Evolutionary conservation across 73 alveolate species (phyloP).

Genomic region (Tetrahymena thermophila): DNA sequence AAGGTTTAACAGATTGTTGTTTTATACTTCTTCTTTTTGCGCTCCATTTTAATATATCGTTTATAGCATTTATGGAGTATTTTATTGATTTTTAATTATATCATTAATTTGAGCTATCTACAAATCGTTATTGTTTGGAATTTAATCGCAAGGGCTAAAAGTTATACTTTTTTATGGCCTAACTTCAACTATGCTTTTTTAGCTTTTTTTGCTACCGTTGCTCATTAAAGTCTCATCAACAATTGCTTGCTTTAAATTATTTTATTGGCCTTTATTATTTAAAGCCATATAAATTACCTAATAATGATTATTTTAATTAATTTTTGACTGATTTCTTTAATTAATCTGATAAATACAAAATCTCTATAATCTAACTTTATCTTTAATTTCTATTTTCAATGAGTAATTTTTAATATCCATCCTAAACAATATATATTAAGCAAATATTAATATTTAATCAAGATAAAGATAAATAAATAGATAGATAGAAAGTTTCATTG

Average conservation of each 20-base stretch:
- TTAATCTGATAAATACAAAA: background rate
- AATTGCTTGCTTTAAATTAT: background rate
- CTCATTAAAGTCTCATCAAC: background rate
- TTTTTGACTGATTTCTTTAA: background rate
- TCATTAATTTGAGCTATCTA: background rate
- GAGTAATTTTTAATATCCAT: background rate
- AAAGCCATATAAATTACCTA: background rate
- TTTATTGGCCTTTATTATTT: background rate
- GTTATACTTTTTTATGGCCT: background rate
- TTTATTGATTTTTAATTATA: too few relatives aligned
- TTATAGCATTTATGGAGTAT: background rate
- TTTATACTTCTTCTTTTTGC: too few relatives aligned
- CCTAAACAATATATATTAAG: background rate
- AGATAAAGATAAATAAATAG: background rate
- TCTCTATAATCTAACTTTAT: background rate
- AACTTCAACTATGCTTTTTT: background rate
- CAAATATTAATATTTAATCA: too few relatives aligned
- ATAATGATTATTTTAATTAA: background rate
- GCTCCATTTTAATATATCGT: background rate
- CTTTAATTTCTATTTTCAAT: background rate
- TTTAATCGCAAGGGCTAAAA: background rate
- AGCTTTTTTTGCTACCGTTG: background rate
- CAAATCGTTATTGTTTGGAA: background rate
- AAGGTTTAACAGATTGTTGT: too few relatives aligned
- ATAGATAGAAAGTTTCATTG: background rate